Evolutionary conservation across 2,329 filamentous ascomycete genomes (phyloP).

Genomic region (Teratosphaeria zuluensis): DNA sequence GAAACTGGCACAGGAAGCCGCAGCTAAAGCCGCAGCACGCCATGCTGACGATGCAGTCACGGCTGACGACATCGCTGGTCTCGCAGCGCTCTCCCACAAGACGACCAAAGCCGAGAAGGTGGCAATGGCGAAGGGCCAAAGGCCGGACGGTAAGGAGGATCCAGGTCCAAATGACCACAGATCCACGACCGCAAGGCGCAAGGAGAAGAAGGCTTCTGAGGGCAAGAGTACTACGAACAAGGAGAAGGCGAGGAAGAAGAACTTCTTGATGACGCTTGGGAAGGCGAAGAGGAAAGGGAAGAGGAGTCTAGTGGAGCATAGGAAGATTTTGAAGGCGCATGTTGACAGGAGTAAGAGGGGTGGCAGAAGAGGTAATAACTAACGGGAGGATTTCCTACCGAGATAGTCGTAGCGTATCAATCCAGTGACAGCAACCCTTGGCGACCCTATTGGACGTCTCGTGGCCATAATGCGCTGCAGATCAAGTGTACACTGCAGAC

Average conservation of each 20-base stretch:
- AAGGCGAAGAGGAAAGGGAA: conserved; percentile 96
- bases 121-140: conserved; percentile 71
- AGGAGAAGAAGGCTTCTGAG: conserved; percentile 75
- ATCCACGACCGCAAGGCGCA: conserved; percentile 71
- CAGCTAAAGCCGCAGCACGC: conserved; percentile 23
- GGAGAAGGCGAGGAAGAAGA: conserved; percentile 96
- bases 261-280: conserved; percentile 94
- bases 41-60: conserved; percentile 83
- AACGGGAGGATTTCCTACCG: background rate
- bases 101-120: conserved; percentile 82
- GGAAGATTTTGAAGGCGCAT: conserved; percentile 70
- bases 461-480: no score
- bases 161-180: conserved; percentile 55
- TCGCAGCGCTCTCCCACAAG: conserved; percentile 68
- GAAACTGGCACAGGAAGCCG: conserved; percentile 19
- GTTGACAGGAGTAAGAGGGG: conserved; percentile 75
- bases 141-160: conserved; percentile 28
- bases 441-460: no score
- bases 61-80: conserved; percentile 82
- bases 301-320: conserved; percentile 79
- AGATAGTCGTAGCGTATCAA: no score
- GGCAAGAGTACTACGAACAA: conserved; percentile 96
- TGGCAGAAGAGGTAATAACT: conserved; percentile 63
- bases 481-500: no score
- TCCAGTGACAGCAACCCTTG: no score